A percentile compares a stretch with the other conserved stretches of the same genome.
Evolutionary conservation across 1,284 basidiomycete species (phyloP).

Genomic region (Hymenochaete sp.): DNA sequence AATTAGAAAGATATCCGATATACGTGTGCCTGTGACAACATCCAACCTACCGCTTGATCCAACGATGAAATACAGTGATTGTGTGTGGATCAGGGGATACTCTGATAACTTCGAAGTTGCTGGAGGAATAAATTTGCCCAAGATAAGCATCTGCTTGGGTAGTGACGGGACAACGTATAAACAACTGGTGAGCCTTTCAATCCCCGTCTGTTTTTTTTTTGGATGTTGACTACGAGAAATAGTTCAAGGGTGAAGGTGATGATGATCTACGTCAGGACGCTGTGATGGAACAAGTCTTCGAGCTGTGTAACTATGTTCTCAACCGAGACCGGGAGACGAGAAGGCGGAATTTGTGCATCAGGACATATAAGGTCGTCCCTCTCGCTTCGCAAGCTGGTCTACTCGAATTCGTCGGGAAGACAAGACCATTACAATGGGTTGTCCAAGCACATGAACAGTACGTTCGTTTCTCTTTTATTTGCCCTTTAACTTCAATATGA

Average conservation of each 20-base stretch:
- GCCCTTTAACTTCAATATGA: background rate
- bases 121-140: constrained; percentile 80
- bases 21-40: constrained; percentile 80
- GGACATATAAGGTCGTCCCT: constrained; percentile 87
- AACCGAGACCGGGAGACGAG: constrained; percentile 66
- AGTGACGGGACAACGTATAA: constrained; percentile 63
- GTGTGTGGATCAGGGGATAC: constrained; percentile 61
- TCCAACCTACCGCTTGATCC: constrained; percentile 63
- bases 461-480: constrained; percentile 18
- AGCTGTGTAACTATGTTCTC: constrained; percentile 79
- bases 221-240: constrained; percentile 10
- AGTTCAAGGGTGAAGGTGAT: constrained; percentile 89
- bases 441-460: constrained; percentile 52
- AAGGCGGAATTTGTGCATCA: constrained; percentile 64
- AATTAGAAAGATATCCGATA: constrained; percentile 42
- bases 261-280: constrained; percentile 96
- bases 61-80: constrained; percentile 57
- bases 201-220: constrained; percentile 15
- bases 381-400: constrained; percentile 77
- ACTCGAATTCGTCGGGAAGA: constrained; percentile 87
- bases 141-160: constrained; percentile 69
- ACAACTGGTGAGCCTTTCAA: constrained; percentile 59
- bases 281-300: constrained; percentile 98
- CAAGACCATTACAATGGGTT: constrained; percentile 66
- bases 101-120: constrained; percentile 53